phyloP scores from a whole-genome alignment of 352 stramenopile genomes.

The Globisporangium nunn region DNA sequence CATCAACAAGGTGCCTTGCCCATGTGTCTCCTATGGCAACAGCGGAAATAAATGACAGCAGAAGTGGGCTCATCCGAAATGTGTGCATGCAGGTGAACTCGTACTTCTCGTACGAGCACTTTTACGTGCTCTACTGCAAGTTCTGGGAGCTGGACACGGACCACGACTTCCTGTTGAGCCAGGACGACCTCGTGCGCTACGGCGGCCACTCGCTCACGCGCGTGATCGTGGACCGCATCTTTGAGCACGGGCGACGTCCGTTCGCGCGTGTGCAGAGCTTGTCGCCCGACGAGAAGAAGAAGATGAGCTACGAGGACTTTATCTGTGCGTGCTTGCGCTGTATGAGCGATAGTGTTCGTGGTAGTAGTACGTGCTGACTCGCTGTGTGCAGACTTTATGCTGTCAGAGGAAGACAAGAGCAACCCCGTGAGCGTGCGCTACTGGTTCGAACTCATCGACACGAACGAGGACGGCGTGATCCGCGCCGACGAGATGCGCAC shows the following conservation, averaged over 20 bases:
- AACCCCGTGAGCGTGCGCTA: constrained; percentile 95
- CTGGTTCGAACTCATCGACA: constrained; percentile 98
- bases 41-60: no score
- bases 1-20: constrained; percentile 94
- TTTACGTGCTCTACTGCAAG: constrained; percentile 99
- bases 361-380: not conserved
- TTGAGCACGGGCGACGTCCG: constrained; percentile 69
- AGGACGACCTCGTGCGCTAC: constrained; percentile 81
- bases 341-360: no score
- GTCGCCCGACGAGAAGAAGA: constrained; percentile 78
- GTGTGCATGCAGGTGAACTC: constrained; percentile 64
- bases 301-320: constrained; percentile 89
- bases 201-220: constrained; percentile 76
- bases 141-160: constrained; percentile 99
- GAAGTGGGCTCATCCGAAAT: no score
- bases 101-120: constrained; percentile 99
- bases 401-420: constrained; percentile 98
- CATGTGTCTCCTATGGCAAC: no score
- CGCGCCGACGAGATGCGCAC: constrained; percentile 94
- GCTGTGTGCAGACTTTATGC: constrained; percentile 92
- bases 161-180: constrained; percentile 80
- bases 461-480: constrained; percentile 96
- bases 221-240: constrained; percentile 86
- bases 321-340: constrained; percentile 53
- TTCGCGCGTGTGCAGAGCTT: constrained; percentile 79